Conservation (phyloP, 2,329 filamentous ascomycete genomes). For the Phoma sp. region DNA sequence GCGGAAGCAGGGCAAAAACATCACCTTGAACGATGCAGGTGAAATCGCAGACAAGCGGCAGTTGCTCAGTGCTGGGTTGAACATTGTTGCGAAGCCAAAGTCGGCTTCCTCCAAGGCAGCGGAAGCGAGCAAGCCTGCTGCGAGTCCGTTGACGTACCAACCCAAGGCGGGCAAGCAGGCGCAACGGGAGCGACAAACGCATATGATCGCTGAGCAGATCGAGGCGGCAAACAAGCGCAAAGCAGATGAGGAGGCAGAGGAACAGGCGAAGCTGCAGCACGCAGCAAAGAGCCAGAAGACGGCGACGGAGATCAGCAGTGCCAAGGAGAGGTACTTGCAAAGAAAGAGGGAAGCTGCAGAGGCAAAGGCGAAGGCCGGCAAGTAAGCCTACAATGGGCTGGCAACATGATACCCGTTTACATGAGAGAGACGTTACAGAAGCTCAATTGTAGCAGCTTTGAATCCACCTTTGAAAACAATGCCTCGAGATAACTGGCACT, state of each 20-base stretch:
- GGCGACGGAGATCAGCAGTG: constrained; percentile 74
- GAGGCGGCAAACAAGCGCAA: constrained; percentile 75
- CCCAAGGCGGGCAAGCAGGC: constrained; percentile 62
- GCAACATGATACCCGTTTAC: constrained; percentile 6
- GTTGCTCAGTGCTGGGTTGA: constrained; percentile 76
- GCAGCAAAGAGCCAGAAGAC: constrained; percentile 80
- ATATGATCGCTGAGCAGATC: constrained; percentile 80
- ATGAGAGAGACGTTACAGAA: not conserved
- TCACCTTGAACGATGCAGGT: constrained; percentile 81
- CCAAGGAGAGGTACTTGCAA: constrained; percentile 79
- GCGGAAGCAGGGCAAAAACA: constrained; percentile 66
- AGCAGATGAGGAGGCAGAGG: constrained; percentile 71
- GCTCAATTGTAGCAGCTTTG: too few relatives aligned
- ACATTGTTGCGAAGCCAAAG: constrained; percentile 71
- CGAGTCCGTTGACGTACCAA: constrained; percentile 29
- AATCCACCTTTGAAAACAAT: too few relatives aligned
- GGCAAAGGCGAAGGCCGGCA: constrained; percentile 64
- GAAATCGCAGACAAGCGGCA: constrained; percentile 86
- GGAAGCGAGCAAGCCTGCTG: constrained; percentile 23
- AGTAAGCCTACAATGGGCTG: not conserved
- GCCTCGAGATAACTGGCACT: too few relatives aligned
- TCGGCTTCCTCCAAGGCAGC: constrained; percentile 37
- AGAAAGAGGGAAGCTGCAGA: constrained; percentile 77
- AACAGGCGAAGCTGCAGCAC: constrained; percentile 67
- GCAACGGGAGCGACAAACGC: constrained; percentile 76